Evolutionary conservation across 305 asterid genomes (phyloP).

Genomic region (Petunia hybrid): DNA sequence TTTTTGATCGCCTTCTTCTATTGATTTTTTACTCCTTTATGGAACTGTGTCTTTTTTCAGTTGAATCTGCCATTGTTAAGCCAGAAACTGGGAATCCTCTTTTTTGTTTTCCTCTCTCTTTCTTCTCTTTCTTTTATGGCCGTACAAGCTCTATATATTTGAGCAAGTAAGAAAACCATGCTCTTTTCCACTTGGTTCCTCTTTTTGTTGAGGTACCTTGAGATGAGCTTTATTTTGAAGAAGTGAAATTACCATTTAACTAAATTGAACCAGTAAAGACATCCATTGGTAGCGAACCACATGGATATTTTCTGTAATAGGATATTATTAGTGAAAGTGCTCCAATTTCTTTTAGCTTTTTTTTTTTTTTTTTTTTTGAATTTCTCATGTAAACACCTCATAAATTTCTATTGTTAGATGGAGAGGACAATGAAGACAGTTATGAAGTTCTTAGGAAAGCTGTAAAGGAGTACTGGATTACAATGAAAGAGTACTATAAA

Average conservation of each 20-base stretch:
- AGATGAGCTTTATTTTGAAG: slow-evolving; percentile 3
- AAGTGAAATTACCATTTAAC: slow-evolving; percentile 19
- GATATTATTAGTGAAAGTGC: neutral
- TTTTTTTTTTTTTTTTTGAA: slow-evolving; percentile 34
- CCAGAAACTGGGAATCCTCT: neutral
- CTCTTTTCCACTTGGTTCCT: neutral
- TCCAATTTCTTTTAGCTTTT: slow-evolving; percentile 30
- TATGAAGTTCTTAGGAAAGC: slow-evolving; percentile 68
- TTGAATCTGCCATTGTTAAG: slow-evolving; percentile 8
- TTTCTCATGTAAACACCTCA: slow-evolving; percentile 37
- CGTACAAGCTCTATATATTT: neutral
- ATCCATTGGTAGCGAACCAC: neutral
- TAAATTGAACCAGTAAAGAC: neutral
- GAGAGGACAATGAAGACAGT: slow-evolving; percentile 52
- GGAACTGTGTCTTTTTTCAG: neutral
- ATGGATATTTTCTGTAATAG: neutral
- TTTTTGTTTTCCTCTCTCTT: neutral
- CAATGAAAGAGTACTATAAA: slow-evolving; percentile 75
- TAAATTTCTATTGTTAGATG: slow-evolving; percentile 47
- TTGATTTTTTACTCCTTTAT: slow-evolving; percentile 6
- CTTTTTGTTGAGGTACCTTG: slow-evolving; percentile 10
- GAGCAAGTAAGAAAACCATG: neutral
- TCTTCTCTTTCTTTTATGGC: neutral
- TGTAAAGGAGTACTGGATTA: slow-evolving; percentile 60
- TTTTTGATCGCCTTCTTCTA: neutral